Conservation (phyloP, 805 yeast genomes). For the Kregervanrija fluxuum region DNA sequence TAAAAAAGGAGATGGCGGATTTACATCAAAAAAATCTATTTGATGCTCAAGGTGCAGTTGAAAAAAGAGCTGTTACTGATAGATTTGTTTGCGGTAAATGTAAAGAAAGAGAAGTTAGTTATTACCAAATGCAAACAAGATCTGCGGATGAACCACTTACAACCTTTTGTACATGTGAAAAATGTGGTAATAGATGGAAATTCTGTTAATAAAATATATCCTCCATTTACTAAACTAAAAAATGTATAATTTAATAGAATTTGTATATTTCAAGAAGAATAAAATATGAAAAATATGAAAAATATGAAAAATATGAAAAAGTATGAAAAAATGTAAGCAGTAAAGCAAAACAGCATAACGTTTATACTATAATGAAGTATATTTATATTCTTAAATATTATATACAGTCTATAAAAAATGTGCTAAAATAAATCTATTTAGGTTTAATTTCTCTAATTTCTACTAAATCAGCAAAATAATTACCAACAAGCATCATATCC, state of each 20-base stretch:
- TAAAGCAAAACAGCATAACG: neutral
- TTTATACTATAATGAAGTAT: neutral
- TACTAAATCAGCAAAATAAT: slow-evolving; percentile 6
- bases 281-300: no score
- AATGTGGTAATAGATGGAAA: slow-evolving; percentile 97
- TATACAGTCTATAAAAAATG: no score
- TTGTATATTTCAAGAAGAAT: neutral
- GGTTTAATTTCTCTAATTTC: slow-evolving; percentile 1
- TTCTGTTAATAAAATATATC: slow-evolving; percentile 52
- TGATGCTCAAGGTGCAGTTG: slow-evolving; percentile 97
- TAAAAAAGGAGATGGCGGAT: slow-evolving; percentile 78
- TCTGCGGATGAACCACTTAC: slow-evolving; percentile 99
- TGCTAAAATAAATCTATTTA: neutral
- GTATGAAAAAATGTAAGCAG: neutral
- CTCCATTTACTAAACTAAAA: neutral
- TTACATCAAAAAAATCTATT: slow-evolving; percentile 83
- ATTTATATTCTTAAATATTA: neutral
- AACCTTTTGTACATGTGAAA: slow-evolving; percentile 96
- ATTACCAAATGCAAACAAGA: slow-evolving; percentile 96
- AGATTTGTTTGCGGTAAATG: slow-evolving; percentile 97
- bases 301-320: neutral
- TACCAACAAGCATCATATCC: slow-evolving; percentile 9
- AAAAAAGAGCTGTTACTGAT: slow-evolving; percentile 92
- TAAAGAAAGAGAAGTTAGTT: slow-evolving; percentile 93
- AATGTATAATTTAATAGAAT: neutral